Base-by-base conservation (phyloP, 495 filamentous ascomycete genomes). In the Neurospora tetraspora region DNA sequence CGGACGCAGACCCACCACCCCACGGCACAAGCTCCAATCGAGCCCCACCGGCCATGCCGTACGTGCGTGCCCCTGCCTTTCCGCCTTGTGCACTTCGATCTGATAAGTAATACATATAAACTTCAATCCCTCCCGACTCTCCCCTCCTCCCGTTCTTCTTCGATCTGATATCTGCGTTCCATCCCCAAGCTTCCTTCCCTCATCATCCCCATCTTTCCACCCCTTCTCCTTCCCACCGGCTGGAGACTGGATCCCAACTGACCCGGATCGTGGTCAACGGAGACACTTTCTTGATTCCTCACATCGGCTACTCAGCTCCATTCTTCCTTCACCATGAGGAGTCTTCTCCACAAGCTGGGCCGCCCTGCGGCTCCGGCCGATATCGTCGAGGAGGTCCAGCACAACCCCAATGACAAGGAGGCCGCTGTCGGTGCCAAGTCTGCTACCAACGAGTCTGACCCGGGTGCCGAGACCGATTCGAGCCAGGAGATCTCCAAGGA, bases 371-470 rank as follows among this genome's bases (percentile, higher is more conserved):
- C 27, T 76, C 23, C 42, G 70, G 38, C 18, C 69, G 37, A 39
- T 39, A 73, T 78, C 2, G 77, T 69, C 31, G 78, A 78, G 34
- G 71, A 76, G 47, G 31, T 68, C 5, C 34, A 71, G 23, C 73
- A 75, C 10, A 71, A 47, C 31, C 38, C 75, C 12, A 71, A 59
- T 61, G 77, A 78, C 73, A 77, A 78, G 71, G 75, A 78, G 37
- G 71, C 74, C 68, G 68, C 68, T 31, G 70, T 70, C 18, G 53
- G 27, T 34, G 6, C 23, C 12, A 69, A 68, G 40, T 27, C 47
- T 27, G 34, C 69, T 34, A 43, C 37, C 70, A 47, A 61, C 16
- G 68, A 71, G 39, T 18, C 59, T 5, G 34, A 47, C 6, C 61
- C 37, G 37, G 65, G 27, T 27, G 39, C 73, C 37, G 71, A 73